phyloP scores from a whole-genome alignment of 176 grass and related monocot genomes.

The Chloris gayana region DNA sequence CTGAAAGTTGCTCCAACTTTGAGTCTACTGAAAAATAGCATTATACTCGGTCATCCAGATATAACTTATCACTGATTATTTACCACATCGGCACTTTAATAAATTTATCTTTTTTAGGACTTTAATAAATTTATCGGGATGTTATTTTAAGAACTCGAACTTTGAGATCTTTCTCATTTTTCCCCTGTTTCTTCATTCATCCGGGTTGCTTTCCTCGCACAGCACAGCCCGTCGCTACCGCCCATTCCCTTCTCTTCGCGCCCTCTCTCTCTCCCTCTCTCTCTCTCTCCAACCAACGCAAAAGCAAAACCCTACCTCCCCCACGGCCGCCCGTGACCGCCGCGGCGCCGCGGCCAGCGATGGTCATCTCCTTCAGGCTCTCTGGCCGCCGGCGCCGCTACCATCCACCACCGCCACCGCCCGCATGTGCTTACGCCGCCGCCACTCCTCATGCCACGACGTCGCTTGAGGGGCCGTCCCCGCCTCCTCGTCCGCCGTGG shows the following conservation, averaged over 20 bases:
- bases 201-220: not conserved
- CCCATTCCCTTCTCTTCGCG: not conserved
- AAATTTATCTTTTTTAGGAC: too few species aligned
- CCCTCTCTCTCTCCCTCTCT: constrained; percentile 14
- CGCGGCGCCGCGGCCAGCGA: constrained; percentile 7
- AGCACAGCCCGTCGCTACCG: too few species aligned
- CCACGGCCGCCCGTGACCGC: not conserved
- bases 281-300: not conserved
- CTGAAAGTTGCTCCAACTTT: too few species aligned
- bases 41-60: too few species aligned
- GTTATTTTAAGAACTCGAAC: not conserved
- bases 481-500: not conserved
- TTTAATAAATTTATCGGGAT: too few species aligned
- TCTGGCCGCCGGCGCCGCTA: constrained; percentile 35
- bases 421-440: not conserved
- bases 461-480: not conserved
- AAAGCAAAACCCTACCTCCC: constrained; percentile 38
- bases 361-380: constrained; percentile 59
- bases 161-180: not conserved
- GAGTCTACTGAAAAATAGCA: too few species aligned
- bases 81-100: too few species aligned
- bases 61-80: too few species aligned
- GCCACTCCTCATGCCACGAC: not conserved
- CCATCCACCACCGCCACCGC: constrained; percentile 26
- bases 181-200: not conserved